Evolutionary conservation across 2,329 filamentous ascomycete species (phyloP).

Genomic region (Aurifilum marmelostoma): DNA sequence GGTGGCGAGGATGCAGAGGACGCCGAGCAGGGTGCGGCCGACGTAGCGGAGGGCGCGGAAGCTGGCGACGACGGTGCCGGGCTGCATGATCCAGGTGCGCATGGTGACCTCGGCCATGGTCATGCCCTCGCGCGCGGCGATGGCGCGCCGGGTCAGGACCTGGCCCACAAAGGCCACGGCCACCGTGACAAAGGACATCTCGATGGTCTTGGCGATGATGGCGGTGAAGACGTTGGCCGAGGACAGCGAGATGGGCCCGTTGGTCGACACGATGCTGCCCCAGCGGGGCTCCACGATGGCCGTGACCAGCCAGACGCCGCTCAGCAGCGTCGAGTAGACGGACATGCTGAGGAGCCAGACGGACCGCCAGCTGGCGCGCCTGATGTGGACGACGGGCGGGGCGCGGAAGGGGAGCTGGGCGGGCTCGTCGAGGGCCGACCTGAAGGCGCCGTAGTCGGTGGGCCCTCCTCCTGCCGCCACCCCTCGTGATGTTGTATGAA

Average conservation of each 20-base stretch:
- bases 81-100: constrained; percentile 74
- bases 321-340: constrained; percentile 65
- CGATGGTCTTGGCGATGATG: constrained; percentile 74
- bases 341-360: constrained; percentile 53
- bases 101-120: constrained; percentile 78
- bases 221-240: constrained; percentile 71
- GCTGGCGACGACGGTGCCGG: constrained; percentile 73
- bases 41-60: constrained; percentile 68
- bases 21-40: constrained; percentile 64
- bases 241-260: constrained; percentile 58
- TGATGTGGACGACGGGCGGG: constrained; percentile 18
- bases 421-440: neutral
- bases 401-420: neutral
- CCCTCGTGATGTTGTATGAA: neutral
- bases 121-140: constrained; percentile 66
- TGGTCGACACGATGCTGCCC: constrained; percentile 58
- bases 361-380: constrained; percentile 50
- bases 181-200: constrained; percentile 76
- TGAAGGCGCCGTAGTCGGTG: constrained; percentile 21
- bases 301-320: constrained; percentile 67
- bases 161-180: constrained; percentile 78
- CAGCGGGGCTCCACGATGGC: constrained; percentile 66
- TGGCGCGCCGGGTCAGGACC: constrained; percentile 69
- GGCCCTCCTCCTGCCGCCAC: neutral
- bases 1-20: constrained; percentile 66